phyloP scores from a whole-genome alignment of 176 grass and related monocot species.

The Avena sativa region DNA sequence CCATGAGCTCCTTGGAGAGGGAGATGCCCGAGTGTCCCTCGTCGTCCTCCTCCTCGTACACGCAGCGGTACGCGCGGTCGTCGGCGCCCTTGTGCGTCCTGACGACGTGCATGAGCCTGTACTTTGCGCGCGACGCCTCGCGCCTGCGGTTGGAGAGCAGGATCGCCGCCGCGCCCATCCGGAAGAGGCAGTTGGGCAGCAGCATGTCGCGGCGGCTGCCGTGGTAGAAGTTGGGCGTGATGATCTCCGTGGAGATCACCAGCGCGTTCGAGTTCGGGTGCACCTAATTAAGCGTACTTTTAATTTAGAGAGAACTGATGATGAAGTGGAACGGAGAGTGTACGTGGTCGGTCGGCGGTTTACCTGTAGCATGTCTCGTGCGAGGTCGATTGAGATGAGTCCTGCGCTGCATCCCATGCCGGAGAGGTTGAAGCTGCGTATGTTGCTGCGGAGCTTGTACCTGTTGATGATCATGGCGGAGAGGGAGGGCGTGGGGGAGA shows the following conservation, averaged over 20 bases:
- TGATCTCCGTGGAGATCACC: slow-evolving; percentile 91
- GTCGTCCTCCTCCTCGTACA: slow-evolving; percentile 85
- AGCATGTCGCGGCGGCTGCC: slow-evolving; percentile 75
- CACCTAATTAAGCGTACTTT: slow-evolving; percentile 43
- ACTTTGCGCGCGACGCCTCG: slow-evolving; percentile 74
- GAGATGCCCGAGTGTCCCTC: slow-evolving; percentile 87
- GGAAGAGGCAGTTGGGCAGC: slow-evolving; percentile 88
- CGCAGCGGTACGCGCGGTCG: slow-evolving; percentile 81
- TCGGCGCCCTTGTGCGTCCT: slow-evolving; percentile 86
- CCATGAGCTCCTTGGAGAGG: slow-evolving; percentile 92
- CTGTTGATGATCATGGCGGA: slow-evolving; percentile 96
- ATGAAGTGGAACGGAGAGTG: too few species aligned
- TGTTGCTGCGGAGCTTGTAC: slow-evolving; percentile 92
- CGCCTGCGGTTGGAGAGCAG: slow-evolving; percentile 79
- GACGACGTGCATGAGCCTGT: slow-evolving; percentile 86
- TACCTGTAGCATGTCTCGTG: slow-evolving; percentile 75
- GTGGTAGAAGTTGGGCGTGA: slow-evolving; percentile 91
- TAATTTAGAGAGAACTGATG: too few species aligned
- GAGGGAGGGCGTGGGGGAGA: slow-evolving; percentile 81
- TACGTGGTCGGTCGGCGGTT: too few species aligned
- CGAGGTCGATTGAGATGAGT: slow-evolving; percentile 88
- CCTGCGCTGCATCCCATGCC: slow-evolving; percentile 94
- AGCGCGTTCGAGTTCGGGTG: slow-evolving; percentile 80
- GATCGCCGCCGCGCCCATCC: slow-evolving; percentile 91
- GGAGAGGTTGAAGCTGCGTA: slow-evolving; percentile 91